phyloP scores from a whole-genome alignment of 176 grass and related monocot genomes.

The Eleusine coracana region DNA sequence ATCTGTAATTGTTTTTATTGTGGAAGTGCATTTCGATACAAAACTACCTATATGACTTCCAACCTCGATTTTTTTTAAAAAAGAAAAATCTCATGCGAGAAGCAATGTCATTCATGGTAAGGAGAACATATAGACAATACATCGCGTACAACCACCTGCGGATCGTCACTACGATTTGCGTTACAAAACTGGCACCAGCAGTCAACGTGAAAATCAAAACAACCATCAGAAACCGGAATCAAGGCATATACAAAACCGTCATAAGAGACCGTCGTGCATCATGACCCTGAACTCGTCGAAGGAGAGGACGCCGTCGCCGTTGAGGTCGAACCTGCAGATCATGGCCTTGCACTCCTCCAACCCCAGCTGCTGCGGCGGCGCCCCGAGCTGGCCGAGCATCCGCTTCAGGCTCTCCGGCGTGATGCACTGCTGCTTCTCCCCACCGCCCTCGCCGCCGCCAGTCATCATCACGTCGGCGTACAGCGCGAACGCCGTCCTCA shows the following conservation, averaged over 20 bases:
- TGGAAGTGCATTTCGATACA: too few relatives aligned
- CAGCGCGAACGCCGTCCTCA: constrained; percentile 64
- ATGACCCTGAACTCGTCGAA: constrained; percentile 73
- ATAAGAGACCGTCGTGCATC: constrained; percentile 46
- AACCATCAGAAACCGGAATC: too few relatives aligned
- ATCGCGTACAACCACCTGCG: too few relatives aligned
- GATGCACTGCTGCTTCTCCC: constrained; percentile 6
- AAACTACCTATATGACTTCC: too few relatives aligned
- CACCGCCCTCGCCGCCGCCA: background rate
- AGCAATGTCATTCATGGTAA: too few relatives aligned
- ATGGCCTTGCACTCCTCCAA: constrained; percentile 65
- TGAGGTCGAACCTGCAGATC: constrained; percentile 67
- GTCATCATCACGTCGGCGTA: constrained; percentile 30
- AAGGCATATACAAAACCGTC: background rate
- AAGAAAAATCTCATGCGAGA: too few relatives aligned
- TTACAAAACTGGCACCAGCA: too few relatives aligned
- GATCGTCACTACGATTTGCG: too few relatives aligned
- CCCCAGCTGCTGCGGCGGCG: background rate
- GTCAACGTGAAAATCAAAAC: too few relatives aligned
- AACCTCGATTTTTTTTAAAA: too few relatives aligned
- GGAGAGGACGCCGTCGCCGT: constrained; percentile 60
- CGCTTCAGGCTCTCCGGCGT: constrained; percentile 61
- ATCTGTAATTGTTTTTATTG: too few relatives aligned
- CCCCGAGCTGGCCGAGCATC: constrained; percentile 40
- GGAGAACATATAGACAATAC: too few relatives aligned